phyloP scores from a whole-genome alignment of 31 red algal species.

The Porphyra umbilicalis region DNA sequence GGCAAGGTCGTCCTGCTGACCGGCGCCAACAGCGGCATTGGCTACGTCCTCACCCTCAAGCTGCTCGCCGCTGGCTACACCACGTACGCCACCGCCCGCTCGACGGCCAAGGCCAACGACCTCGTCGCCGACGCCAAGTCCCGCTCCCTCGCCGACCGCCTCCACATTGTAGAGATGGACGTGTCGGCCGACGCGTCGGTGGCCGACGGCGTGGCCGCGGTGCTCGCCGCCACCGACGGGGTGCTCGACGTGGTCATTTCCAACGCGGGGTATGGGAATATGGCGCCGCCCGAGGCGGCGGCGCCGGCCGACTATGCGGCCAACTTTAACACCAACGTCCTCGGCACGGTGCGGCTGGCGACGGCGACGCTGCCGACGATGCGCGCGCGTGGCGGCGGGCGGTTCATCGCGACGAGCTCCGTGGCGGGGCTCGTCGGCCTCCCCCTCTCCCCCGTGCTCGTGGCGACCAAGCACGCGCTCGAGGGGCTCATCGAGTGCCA shows the following conservation, averaged over 20 bases:
- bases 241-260: slow-evolving; percentile 30
- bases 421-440: slow-evolving; percentile 7
- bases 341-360: slow-evolving; percentile 20
- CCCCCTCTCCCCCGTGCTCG: slow-evolving; percentile 22
- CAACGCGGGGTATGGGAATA: slow-evolving; percentile 33
- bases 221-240: background rate
- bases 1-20: background rate
- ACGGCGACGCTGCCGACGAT: slow-evolving; percentile 26
- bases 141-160: background rate
- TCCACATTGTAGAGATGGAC: background rate
- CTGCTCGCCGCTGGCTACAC: background rate
- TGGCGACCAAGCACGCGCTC: slow-evolving; percentile 32
- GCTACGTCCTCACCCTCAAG: background rate
- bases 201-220: background rate
- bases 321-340: slow-evolving; percentile 35
- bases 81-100: background rate
- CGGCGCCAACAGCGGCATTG: background rate
- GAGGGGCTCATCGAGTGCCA: slow-evolving; percentile 22
- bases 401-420: slow-evolving; percentile 12
- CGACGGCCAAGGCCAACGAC: background rate
- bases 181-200: slow-evolving; percentile 20
- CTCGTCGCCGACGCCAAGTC: background rate
- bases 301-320: slow-evolving; percentile 1
- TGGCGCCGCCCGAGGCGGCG: slow-evolving; percentile 4
- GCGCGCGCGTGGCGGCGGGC: slow-evolving; percentile 6